Evolutionary conservation across 371 early-diverging fungal genomes (phyloP), one percentile per base, ranked within the genome.

Genomic region (Modicella reniformis): DNA sequence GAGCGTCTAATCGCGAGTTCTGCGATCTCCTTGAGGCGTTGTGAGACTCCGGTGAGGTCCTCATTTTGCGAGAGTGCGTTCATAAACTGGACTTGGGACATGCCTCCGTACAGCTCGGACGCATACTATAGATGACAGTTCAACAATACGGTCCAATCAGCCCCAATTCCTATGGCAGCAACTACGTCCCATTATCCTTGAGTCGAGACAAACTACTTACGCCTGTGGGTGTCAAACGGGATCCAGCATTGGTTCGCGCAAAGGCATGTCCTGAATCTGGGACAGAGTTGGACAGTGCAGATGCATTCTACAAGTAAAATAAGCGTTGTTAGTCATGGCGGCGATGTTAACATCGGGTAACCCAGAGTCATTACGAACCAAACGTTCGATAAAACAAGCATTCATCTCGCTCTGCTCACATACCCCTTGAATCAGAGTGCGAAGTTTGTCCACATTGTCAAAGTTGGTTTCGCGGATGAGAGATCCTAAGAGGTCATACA

Each of bases 251-350:
- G 0, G 90, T 86, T 34, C 89, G 84, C 1, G 97, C 98, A 81
- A 89, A 95, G 1, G 84, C 74, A 70, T 97, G 97, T 12, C 98
- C 98, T 19, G 88, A 85, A 26, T 90, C 87, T 8, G 93, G 94
- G n/a, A 97, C 88, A 0, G 91, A 88, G 75, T 93, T 94, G 37
- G 88, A 91, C 75, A 92, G 81, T 25, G 84, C 84, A 3, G 92
- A 84, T 1, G 94, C 91, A 72, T 86, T 89, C 85, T 87, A 70
- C 29, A 44, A 47, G 19, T 44, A 0, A 17, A 25, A 29, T 54
- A 29, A n/a, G 9, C 8, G 28, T 33, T 17, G 32, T 30, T 54
- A 54, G 32, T 50, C 26, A 25, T 8, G 4, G 25, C 50, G 26
- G 9, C 21, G 19, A 5, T 4, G 21, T 48, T 37, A 37, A 13